A percentile compares a stretch with the other conserved stretches of the same genome.
Conservation (phyloP, 2,329 filamentous ascomycete species). For the Clarireedia homoeocarpa region DNA sequence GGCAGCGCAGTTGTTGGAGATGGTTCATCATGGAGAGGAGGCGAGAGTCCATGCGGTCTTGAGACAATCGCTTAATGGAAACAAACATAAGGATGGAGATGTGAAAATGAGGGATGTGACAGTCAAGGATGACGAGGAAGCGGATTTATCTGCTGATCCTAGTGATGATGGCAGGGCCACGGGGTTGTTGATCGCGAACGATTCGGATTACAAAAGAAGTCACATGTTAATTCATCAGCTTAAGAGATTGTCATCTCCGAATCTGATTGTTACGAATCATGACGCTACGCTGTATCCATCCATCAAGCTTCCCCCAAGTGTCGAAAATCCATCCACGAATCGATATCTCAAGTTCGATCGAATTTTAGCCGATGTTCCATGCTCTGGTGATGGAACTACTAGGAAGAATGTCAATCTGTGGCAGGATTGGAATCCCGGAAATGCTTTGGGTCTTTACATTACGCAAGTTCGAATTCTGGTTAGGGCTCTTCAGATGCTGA, state of each 20-base stretch:
- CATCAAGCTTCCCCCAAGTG: slow-evolving; percentile 66
- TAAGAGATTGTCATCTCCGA: slow-evolving; percentile 92
- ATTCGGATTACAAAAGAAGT: slow-evolving; percentile 91
- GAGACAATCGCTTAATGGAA: slow-evolving; percentile 48
- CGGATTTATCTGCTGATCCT: slow-evolving; percentile 45
- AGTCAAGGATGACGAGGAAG: slow-evolving; percentile 36
- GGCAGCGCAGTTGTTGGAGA: slow-evolving; percentile 88
- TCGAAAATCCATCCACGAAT: slow-evolving; percentile 46
- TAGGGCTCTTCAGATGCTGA: slow-evolving; percentile 89
- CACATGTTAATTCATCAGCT: slow-evolving; percentile 98
- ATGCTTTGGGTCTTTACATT: slow-evolving; percentile 76
- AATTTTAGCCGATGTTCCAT: slow-evolving; percentile 92
- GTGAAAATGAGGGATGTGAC: slow-evolving; percentile 11
- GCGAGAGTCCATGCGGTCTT: slow-evolving; percentile 65
- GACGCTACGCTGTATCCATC: slow-evolving; percentile 94
- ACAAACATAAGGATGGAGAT: slow-evolving; percentile 49
- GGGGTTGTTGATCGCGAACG: slow-evolving; percentile 88
- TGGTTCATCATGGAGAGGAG: slow-evolving; percentile 90
- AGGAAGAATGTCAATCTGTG: slow-evolving; percentile 92
- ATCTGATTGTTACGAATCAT: slow-evolving; percentile 94
- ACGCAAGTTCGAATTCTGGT: slow-evolving; percentile 88
- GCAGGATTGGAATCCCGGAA: slow-evolving; percentile 89
- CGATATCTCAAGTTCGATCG: slow-evolving; percentile 93
- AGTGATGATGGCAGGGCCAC: slow-evolving; percentile 81
- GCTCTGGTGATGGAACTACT: slow-evolving; percentile 88